A percentile compares a stretch with the other conserved stretches of the same genome.
Conservation (phyloP, 202 grass and related monocot genomes). For the Brachypodium distachyon region DNA sequence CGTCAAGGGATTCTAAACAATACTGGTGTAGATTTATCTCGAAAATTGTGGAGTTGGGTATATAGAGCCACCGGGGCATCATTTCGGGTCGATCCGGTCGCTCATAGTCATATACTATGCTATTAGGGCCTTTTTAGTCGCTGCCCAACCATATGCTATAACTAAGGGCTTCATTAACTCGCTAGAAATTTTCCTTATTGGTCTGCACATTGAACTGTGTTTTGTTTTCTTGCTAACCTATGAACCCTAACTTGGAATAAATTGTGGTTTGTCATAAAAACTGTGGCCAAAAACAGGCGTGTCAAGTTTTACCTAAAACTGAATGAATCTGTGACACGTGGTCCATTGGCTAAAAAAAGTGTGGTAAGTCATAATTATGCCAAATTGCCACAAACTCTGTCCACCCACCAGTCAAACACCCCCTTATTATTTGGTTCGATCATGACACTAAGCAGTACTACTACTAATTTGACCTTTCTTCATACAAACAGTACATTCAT, state of each 20-base stretch:
- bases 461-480: neutral
- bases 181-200: too few relatives aligned
- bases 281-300: neutral
- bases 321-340: neutral
- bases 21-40: neutral
- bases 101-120: too few relatives aligned
- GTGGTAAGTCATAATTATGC: neutral
- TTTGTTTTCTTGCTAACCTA: too few relatives aligned
- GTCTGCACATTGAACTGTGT: too few relatives aligned
- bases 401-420: neutral
- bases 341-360: neutral
- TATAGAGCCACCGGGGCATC: neutral
- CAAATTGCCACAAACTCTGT: neutral
- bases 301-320: neutral
- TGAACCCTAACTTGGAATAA: too few relatives aligned
- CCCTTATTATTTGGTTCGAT: neutral
- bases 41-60: too few relatives aligned
- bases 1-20: neutral
- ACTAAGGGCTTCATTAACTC: too few relatives aligned
- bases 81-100: neutral
- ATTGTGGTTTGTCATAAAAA: neutral
- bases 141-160: neutral
- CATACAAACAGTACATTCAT: slow-evolving; percentile 57
- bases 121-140: neutral
- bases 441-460: neutral